These are phyloP conservation scores for Globisporangium lucens DNA, from an alignment of 352 stramenopile genomes.

Conservation along the genomic window DNA sequence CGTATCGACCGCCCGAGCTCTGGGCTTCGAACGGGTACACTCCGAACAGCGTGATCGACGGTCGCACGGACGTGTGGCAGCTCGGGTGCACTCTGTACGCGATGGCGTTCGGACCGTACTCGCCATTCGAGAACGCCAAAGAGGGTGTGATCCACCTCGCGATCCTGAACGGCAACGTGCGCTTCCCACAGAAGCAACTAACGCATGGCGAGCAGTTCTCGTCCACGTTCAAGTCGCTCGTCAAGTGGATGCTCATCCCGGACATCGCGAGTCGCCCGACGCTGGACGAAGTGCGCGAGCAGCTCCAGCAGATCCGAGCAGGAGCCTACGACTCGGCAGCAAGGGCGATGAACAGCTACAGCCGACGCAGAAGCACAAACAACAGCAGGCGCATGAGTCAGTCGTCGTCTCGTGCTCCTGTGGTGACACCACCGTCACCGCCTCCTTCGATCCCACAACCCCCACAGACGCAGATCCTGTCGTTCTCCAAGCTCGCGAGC, in stretches of 20 bases:
- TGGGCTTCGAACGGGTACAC: slow-evolving; percentile 50
- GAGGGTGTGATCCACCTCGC: slow-evolving; percentile 52
- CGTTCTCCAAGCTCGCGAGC: slow-evolving; percentile 18
- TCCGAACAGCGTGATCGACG: slow-evolving; percentile 35
- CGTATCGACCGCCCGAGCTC: slow-evolving; percentile 91
- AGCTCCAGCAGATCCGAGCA: slow-evolving; percentile 22
- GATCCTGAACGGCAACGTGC: slow-evolving; percentile 68
- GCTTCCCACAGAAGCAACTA: slow-evolving; percentile 34
- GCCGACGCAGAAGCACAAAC: background rate
- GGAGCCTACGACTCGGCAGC: background rate
- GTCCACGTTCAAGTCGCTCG: slow-evolving; percentile 46
- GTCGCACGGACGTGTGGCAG: slow-evolving; percentile 88
- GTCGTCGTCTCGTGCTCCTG: background rate
- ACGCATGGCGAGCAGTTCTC: slow-evolving; percentile 34
- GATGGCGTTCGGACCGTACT: slow-evolving; percentile 88
- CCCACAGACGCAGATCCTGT: slow-evolving; percentile 16
- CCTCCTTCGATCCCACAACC: background rate
- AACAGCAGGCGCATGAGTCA: background rate
- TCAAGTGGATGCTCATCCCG: slow-evolving; percentile 74
- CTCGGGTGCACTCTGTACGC: slow-evolving; percentile 90
- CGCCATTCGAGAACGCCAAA: slow-evolving; percentile 81
- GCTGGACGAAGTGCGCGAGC: slow-evolving; percentile 40
- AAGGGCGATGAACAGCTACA: background rate
- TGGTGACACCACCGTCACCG: background rate
- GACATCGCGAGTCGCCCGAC: slow-evolving; percentile 54